A percentile compares a stretch with the other conserved stretches of the same genome.
phyloP scores from a whole-genome alignment of 163 green algal species.

The Scenedesmus sp. region DNA sequence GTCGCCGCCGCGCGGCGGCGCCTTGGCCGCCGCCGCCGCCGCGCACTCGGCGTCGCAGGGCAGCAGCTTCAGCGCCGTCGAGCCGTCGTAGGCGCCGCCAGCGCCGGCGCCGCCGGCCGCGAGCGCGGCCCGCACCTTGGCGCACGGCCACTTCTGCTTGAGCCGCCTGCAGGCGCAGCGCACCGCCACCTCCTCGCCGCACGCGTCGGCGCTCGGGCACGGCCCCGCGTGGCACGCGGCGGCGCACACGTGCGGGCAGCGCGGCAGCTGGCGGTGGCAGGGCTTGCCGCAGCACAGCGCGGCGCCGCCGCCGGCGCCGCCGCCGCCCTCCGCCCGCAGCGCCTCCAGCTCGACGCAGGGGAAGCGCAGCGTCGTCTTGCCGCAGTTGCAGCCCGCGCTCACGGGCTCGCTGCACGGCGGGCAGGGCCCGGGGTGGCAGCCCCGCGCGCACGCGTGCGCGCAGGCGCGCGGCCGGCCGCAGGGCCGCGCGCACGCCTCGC shows the following conservation, averaged over 20 bases:
- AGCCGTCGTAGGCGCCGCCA: constrained; percentile 52
- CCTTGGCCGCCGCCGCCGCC: constrained; percentile 5
- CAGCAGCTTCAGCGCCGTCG: constrained; percentile 60
- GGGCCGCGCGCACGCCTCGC: constrained; percentile 61
- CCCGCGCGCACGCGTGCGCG: constrained; percentile 69
- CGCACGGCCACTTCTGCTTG: constrained; percentile 73
- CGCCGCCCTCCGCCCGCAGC: constrained; percentile 9
- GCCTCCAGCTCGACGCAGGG: constrained; percentile 48
- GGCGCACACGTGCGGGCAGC: constrained; percentile 77
- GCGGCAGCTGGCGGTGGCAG: constrained; percentile 68
- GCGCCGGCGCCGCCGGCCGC: constrained; percentile 8
- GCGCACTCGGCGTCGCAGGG: constrained; percentile 64
- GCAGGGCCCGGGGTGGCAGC: constrained; percentile 72
- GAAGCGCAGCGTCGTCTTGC: constrained; percentile 70
- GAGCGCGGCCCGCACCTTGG: constrained; percentile 61
- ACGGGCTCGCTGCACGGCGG: constrained; percentile 46
- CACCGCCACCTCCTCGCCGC: constrained; percentile 71
- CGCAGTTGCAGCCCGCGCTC: constrained; percentile 69
- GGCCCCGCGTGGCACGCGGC: constrained; percentile 63
- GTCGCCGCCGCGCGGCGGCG: not conserved
- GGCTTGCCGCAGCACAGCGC: constrained; percentile 73
- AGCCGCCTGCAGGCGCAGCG: constrained; percentile 73
- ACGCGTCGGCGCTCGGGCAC: constrained; percentile 61
- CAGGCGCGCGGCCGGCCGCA: constrained; percentile 65
- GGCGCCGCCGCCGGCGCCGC: not conserved